Conservation (phyloP, 495 filamentous ascomycete species). For the Zalerion maritima region DNA sequence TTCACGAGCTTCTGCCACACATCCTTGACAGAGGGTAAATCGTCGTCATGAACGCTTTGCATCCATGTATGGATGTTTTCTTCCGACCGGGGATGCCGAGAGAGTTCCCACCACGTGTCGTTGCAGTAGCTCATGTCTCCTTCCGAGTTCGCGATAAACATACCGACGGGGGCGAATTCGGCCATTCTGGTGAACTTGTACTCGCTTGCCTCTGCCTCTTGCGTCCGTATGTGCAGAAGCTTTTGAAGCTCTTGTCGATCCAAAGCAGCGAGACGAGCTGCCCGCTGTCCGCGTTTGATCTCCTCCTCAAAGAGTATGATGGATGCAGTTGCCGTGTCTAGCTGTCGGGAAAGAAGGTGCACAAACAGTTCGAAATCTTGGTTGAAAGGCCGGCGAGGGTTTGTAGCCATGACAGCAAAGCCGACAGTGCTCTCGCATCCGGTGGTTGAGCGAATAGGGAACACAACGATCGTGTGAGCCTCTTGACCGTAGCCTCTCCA, state of each 20-base stretch:
- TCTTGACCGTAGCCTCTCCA: slow-evolving; percentile 51
- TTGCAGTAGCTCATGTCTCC: slow-evolving; percentile 57
- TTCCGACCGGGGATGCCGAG: slow-evolving; percentile 35
- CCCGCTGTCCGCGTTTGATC: slow-evolving; percentile 49
- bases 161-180: slow-evolving; percentile 55
- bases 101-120: slow-evolving; percentile 58
- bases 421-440: slow-evolving; percentile 45
- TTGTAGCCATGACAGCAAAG: slow-evolving; percentile 54
- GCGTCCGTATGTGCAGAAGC: slow-evolving; percentile 48
- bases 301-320: slow-evolving; percentile 63
- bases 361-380: slow-evolving; percentile 57
- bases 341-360: slow-evolving; percentile 51
- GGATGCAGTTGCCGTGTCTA: slow-evolving; percentile 56
- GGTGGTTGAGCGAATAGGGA: slow-evolving; percentile 55
- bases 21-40: slow-evolving; percentile 33
- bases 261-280: slow-evolving; percentile 47
- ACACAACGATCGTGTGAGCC: slow-evolving; percentile 49
- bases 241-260: slow-evolving; percentile 53
- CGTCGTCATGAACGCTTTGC: slow-evolving; percentile 46
- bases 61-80: slow-evolving; percentile 46
- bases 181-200: slow-evolving; percentile 62
- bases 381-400: slow-evolving; percentile 54
- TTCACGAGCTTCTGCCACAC: slow-evolving; percentile 45
- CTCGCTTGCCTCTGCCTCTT: slow-evolving; percentile 54
- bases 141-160: slow-evolving; percentile 51